Evolutionary conservation across 176 grass and related monocot genomes (phyloP), one percentile per base, ranked within the genome.

Genomic region (Melocanna baccifera): DNA sequence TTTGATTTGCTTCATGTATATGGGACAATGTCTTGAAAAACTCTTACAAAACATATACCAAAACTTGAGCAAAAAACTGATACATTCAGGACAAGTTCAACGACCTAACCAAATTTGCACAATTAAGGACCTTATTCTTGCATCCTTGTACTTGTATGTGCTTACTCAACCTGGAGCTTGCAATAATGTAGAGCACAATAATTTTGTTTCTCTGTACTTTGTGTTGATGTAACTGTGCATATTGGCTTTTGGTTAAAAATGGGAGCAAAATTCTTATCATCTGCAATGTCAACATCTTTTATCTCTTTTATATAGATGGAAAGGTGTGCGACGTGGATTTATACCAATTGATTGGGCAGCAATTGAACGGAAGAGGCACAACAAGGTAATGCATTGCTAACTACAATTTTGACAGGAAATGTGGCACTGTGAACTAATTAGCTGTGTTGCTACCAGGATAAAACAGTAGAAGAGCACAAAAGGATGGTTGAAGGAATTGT

Each of bases 401-500:
- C 30, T 84, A 58, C n/a, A 79, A 32, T 37, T 79, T n/a, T 62
- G 28, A 61, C 5, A 57, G 0, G 51, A 39, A 42, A 15, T 50
- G 28, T 61, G 32, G 59, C 3, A 26, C 19, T 69, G 20, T 71
- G 19, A 83, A 62, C 79, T 76, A 50, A 82, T 69, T 22, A 48
- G 5, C 9, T 79, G 45, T 75, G 34, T 15, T 63, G 37, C 51
- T 64, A 74, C 19, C 89, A 98, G 96, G 96, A 98, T 84, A 95
- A 62, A 85, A 95, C 91, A 62, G 34, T 86, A 42, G 84, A 82
- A 81, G 89, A 90, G 75, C 89, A 98, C 84, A 85, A 89, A 73
- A 86, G 52, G 56, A 75, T 95, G 96, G 80, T 98, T 71, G 58
- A 89, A 81, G 86, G 80, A 68, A 95, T 98, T 51, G 28, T 95